Base-by-base conservation (phyloP, 306 rosid genomes). In the Ochetophila trinervis region DNA sequence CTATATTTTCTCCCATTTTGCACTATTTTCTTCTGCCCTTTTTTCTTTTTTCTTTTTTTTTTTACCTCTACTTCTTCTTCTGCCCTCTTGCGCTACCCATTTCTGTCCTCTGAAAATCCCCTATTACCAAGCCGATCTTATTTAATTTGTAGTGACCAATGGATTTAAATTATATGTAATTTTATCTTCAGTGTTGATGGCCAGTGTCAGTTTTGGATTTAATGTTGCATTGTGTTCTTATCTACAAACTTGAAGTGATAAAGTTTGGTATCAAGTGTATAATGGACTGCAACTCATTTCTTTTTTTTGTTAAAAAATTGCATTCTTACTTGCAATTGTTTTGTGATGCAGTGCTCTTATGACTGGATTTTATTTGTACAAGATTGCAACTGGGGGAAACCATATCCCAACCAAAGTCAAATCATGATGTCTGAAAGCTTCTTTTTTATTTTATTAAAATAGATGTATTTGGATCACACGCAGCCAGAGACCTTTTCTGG, bases 331-430 rank as follows among this genome's bases (percentile, higher is more conserved):
- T 70, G 34, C 55, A 23, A 58, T 48, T 71, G 40, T 55, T 4
- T 73, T 57, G 73, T 62, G 48, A 20, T 83, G 88, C 88, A 91
- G 94, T 56, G 87, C 80, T 70, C 63, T 91, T 61, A 88, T 91
- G 96, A 86, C 89, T 20, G 61, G 45, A 16, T 91, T 91, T 78
- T 91, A 86, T 80, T 77, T 86, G 73, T 84, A 53, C 94, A 91
- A 91, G 87, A 63, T 86, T 42, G 88, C 82, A 65, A 88, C 83
- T 1, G 97, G 97, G 16, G 97, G 97, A 74, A 91, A 91, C 80
- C 93, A 86, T 68, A 66, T 91, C 70, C 85, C 91, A 22, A 72
- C 79, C 21, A 90, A 90, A 83, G 85, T 78, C 6, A 76, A 87
- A 65, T 84, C 74, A 87, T 67, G 65, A 52, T 56, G 44, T 60